Conservation (phyloP, 345 rosid genomes). For the Eucalyptus virginea region DNA sequence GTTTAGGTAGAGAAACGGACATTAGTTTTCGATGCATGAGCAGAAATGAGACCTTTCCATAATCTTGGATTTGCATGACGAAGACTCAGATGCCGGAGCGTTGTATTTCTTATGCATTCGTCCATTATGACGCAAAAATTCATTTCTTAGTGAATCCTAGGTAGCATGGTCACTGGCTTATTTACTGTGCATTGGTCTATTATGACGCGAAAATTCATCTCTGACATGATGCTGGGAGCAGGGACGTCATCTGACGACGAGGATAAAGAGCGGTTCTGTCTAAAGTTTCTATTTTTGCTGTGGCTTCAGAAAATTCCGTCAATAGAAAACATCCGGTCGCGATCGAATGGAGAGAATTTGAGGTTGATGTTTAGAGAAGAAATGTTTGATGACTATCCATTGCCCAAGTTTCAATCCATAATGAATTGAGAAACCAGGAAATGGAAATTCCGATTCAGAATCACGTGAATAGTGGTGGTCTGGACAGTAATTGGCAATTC, state of each 20-base stretch:
- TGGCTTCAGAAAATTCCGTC: background rate
- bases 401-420: background rate
- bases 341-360: background rate
- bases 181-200: background rate
- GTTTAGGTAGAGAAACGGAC: background rate
- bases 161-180: background rate
- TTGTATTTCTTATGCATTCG: background rate
- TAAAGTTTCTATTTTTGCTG: background rate
- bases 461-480: background rate
- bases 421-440: rapidly evolving
- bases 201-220: background rate
- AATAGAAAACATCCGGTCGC: background rate
- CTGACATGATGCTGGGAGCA: background rate
- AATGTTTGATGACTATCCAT: background rate
- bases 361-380: background rate
- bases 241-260: background rate
- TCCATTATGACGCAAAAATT: background rate
- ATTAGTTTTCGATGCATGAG: background rate
- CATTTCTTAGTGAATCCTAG: background rate
- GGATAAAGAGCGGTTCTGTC: background rate
- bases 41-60: background rate
- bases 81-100: background rate
- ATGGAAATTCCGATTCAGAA: background rate
- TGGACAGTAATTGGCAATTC: background rate
- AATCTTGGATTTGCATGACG: background rate